A percentile compares a stretch with the other conserved stretches of the same genome.
These are phyloP conservation scores for Pestalotiopsis sp. DNA, from an alignment of 2,329 filamentous ascomycete species.

Conservation along the genomic window DNA sequence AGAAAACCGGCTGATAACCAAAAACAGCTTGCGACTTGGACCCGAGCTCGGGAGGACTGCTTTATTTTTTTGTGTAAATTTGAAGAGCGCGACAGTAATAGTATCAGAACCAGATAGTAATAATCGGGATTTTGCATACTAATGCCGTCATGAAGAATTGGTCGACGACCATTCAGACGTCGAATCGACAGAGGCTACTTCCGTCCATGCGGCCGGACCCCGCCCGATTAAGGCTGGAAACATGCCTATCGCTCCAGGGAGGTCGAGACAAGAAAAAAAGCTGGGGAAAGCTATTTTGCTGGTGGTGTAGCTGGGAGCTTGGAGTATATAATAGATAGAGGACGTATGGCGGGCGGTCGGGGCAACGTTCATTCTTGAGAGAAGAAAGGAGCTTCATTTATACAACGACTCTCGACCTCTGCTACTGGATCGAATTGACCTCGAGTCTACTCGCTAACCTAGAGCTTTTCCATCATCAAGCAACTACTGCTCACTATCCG, in stretches of 20 bases:
- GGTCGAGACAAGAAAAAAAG: neutral
- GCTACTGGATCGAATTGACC: too few species aligned
- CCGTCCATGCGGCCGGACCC: constrained; percentile 11
- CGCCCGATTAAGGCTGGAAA: neutral
- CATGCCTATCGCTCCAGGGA: neutral
- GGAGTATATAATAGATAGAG: too few species aligned
- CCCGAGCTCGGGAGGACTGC: neutral
- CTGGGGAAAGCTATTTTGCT: constrained; percentile 21
- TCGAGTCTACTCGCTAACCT: too few species aligned
- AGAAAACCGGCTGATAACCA: neutral
- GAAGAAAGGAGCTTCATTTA: too few species aligned
- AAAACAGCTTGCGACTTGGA: neutral
- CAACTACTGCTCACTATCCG: neutral
- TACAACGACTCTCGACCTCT: too few species aligned
- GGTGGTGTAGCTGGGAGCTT: neutral
- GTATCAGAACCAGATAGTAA: neutral
- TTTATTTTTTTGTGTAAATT: too few species aligned
- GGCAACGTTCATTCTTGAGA: too few species aligned
- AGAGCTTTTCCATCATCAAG: too few species aligned
- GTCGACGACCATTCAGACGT: neutral
- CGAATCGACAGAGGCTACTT: neutral
- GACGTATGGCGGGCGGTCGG: too few species aligned
- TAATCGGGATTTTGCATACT: neutral
- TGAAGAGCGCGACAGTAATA: neutral
- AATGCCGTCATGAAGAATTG: neutral